Evolutionary conservation across 2,329 filamentous ascomycete species (phyloP), one percentile per base, ranked within the genome.

Genomic region (Orbilia ellipsospora): DNA sequence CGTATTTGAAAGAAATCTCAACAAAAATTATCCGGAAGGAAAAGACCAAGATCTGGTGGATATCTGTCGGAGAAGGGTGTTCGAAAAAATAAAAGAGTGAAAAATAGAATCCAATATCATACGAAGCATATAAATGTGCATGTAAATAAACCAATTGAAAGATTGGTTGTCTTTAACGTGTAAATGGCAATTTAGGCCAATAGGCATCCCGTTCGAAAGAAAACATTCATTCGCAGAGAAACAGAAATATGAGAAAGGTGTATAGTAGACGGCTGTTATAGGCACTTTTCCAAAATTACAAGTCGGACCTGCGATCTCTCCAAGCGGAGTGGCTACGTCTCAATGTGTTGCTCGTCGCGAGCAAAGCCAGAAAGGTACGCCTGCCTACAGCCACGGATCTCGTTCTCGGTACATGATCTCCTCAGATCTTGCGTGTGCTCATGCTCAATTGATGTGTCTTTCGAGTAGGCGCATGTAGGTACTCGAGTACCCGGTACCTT

Each of bases 261-360:
- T 68, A 74, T 74, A 74, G 31, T 40, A 63, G 31, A 54, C 28
- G 8, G 20, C 31, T 68, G 51, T 20, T 74, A 74, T 74, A 74
- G 70, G 44, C 28, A 72, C 50, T 36, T 36, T 7, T 36, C 31
- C 31, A 36, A 36, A 36, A 36, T 36, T 36, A 18, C 36, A 73
- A 65, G 65, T 60, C 48, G 60, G 68, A 64, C 68, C 44, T 62
- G 42, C 61, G 60, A 66, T 66, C 68, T 65, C 59, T 60, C 54
- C 20, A 31, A 31, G n/a, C 31, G 45, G 23, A 48, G 59, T 44
- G 57, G 40, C 51, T 42, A 36, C 31, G 45, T 59, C 68, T 61
- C 42, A 73, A 73, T 73, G 69, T 73, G 69, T 73, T 73, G 69
- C 69, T 73, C 69, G 69, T 66, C 61, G 69, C 69, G 69, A 73